phyloP scores from a whole-genome alignment of 805 yeast genomes.

The Candida tammaniensis region DNA sequence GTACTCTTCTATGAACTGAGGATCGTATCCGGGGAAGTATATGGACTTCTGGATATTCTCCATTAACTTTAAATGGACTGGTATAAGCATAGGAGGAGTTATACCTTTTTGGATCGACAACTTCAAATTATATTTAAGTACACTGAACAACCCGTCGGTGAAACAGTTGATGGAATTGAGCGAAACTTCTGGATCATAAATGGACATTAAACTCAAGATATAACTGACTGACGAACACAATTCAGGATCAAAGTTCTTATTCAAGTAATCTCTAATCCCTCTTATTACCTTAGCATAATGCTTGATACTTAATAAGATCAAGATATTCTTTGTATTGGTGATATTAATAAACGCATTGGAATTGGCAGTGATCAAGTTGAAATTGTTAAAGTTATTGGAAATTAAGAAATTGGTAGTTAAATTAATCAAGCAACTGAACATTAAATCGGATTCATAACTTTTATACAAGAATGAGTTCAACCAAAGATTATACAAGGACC shows the following conservation, averaged over 20 bases:
- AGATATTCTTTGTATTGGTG: constrained; percentile 21
- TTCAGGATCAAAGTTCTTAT: constrained; percentile 27
- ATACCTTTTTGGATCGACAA: constrained; percentile 12
- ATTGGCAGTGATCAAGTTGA: constrained; percentile 10
- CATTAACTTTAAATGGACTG: constrained; percentile 33
- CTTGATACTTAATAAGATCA: constrained; percentile 30
- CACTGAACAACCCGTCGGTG: constrained; percentile 38
- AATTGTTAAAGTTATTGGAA: constrained; percentile 25
- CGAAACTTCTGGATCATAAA: constrained; percentile 43
- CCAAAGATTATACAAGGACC: constrained; percentile 32
- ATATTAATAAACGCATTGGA: constrained; percentile 12
- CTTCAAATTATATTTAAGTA: constrained; percentile 26
- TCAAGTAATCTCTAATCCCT: constrained; percentile 27
- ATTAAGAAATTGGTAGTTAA: constrained; percentile 38
- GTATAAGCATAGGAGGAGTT: constrained; percentile 20
- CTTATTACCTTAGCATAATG: constrained; percentile 37
- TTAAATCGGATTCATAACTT: constrained; percentile 20
- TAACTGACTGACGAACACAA: constrained; percentile 34
- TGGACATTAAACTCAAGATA: constrained; percentile 37
- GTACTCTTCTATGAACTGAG: constrained; percentile 29
- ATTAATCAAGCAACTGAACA: constrained; percentile 37
- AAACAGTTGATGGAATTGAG: constrained; percentile 34
- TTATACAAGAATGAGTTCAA: constrained; percentile 27
- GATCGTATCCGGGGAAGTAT: constrained; percentile 35
- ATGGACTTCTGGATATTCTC: constrained; percentile 31